Evolutionary conservation across 345 rosid genomes (phyloP).

Genomic region (Populus simonii): DNA sequence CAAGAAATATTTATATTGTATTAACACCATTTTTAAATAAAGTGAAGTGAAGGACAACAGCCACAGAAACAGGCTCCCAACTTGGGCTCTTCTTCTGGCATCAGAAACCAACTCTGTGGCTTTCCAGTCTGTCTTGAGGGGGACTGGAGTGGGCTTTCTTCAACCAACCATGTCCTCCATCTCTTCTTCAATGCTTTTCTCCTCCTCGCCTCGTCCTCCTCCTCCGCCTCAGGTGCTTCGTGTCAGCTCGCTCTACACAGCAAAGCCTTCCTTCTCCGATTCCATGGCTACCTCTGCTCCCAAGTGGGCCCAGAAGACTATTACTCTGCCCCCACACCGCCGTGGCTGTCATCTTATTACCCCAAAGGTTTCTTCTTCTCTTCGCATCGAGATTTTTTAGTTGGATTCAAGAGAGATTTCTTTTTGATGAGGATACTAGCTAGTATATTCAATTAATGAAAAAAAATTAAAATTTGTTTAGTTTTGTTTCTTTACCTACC

Average conservation of each 20-base stretch:
- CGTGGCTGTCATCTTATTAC: conserved; percentile 97
- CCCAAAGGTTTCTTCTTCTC: conserved; percentile 47
- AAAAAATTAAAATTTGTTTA: background rate
- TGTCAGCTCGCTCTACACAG: conserved; percentile 40
- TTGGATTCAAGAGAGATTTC: no score
- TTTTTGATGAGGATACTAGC: no score
- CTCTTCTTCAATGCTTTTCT: conserved; percentile 26
- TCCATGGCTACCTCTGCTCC: conserved; percentile 56
- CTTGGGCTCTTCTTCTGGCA: background rate
- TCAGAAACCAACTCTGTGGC: background rate
- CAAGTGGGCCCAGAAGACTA: conserved; percentile 91
- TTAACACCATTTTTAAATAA: no score
- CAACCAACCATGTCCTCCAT: background rate
- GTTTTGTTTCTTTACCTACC: no score
- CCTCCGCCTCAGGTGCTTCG: conserved; percentile 10
- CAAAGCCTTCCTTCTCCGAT: conserved; percentile 34
- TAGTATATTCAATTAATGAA: background rate
- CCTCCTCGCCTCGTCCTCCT: conserved; percentile 4
- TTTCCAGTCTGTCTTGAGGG: background rate
- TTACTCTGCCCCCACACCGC: conserved; percentile 66
- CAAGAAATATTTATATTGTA: no score
- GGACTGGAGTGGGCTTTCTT: conserved; percentile 2
- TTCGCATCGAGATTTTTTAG: background rate
- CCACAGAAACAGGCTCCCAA: background rate
- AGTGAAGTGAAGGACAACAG: background rate